Base-by-base conservation (phyloP, 169 alveolate species). In the Plasmodium adleri region DNA sequence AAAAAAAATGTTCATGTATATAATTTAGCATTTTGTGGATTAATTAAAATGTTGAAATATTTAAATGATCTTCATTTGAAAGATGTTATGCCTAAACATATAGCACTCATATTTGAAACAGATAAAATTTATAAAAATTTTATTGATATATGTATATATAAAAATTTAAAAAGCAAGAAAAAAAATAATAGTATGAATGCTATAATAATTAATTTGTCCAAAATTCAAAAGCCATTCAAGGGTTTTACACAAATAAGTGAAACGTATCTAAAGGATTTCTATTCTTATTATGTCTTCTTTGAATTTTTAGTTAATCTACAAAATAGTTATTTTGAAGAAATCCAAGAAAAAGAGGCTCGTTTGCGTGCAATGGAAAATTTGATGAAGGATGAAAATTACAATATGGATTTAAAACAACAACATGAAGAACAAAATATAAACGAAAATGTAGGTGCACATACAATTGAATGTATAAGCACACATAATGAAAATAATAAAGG, bases 1-100 rank as follows among this genome's bases (percentile, higher is more conserved):
- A 83, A 83, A 68, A 83, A 83, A 83, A 83, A 83, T 28, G 91
- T 83, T 13, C 39, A 83, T 83, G 85, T 83, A 26, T 83, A 83
- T 83, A 83, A 83, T 63, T 26, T 83, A 56, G 83, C 91, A 13
- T 67, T 56, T 68, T 83, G 54, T 32, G 91, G 91, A 28, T 83
- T 83, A 67, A 70, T 83, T n/a, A 83, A 83, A 63, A 32, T 83
- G 67, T 49, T 83, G 47, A 54, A 32, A 58, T 56, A 58, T 58
- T 56, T 67, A 50, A 83, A 49, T 26, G 45, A 45, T 24, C 47
- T 43, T 4, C 26, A 56, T 17, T 22, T 43, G 24, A 50, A 24
- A 6, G 74, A 45, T 59, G 20, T 64, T 43, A 62, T 54, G 20
- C 91, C 91, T 9, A 49, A 28, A 10, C 62, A 26, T 22, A 32